Evolutionary conservation across 352 stramenopile genomes (phyloP).

Genomic region (Phytophthora cactorum): DNA sequence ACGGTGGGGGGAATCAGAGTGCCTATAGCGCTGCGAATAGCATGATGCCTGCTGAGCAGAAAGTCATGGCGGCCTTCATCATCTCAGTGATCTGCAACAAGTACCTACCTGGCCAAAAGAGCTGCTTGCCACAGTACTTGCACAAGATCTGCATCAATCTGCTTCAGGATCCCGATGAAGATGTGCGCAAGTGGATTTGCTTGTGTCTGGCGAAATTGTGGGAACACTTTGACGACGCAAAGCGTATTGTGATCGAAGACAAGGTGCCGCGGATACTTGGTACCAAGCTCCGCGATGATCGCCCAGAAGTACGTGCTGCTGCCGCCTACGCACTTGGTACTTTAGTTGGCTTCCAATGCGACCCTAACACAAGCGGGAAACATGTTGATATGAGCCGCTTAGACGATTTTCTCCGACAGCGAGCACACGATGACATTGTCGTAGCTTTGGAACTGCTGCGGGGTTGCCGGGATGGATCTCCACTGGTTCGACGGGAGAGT

Average conservation of each 20-base stretch:
- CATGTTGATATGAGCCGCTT: constrained; percentile 54
- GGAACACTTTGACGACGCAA: constrained; percentile 91
- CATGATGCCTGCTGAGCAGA: constrained; percentile 90
- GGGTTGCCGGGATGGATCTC: constrained; percentile 81
- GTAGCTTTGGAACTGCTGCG: constrained; percentile 73
- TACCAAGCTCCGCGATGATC: constrained; percentile 82
- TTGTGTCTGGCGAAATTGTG: constrained; percentile 96
- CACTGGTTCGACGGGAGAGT: constrained; percentile 84
- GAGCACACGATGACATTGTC: constrained; percentile 70
- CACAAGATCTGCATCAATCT: constrained; percentile 79
- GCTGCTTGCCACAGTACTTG: constrained; percentile 92
- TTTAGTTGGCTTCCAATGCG: constrained; percentile 88
- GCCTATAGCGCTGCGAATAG: constrained; percentile 33
- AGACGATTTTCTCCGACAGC: constrained; percentile 66
- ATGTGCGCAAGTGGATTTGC: constrained; percentile 87
- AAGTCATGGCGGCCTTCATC: constrained; percentile 96
- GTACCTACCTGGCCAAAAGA: constrained; percentile 92
- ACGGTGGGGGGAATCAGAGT: constrained; percentile 33
- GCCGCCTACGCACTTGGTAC: constrained; percentile 94
- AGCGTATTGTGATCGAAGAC: constrained; percentile 86
- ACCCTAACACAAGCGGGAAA: constrained; percentile 56
- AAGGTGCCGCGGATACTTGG: constrained; percentile 88
- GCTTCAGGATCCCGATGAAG: constrained; percentile 64
- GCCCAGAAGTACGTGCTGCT: constrained; percentile 91
- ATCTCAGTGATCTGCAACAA: constrained; percentile 94